Conservation (phyloP, 129 eudicot genomes). For the Flaveria trinervia region DNA sequence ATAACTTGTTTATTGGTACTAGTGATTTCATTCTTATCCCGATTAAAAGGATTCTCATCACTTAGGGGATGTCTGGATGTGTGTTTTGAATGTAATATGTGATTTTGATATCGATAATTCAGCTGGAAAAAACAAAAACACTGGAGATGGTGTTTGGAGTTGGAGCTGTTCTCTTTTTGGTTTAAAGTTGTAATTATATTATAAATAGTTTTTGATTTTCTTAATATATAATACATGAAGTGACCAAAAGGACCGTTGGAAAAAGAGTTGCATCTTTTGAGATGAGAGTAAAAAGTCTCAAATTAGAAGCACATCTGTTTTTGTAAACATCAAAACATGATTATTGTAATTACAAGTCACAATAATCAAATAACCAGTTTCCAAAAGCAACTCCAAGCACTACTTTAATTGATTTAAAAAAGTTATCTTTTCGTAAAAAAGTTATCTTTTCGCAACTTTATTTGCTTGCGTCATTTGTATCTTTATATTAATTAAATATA, state of each 20-base stretch:
- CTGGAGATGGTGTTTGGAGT: neutral
- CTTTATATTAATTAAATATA: conserved; percentile 14
- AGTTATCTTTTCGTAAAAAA: neutral
- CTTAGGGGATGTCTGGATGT: conserved; percentile 7
- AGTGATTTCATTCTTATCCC: conserved; percentile 5
- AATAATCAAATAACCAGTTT: conserved; percentile 2
- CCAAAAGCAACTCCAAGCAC: neutral
- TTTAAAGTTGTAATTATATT: neutral
- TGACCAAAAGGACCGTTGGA: neutral
- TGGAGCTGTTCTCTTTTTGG: neutral
- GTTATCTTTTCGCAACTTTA: neutral
- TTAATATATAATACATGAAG: neutral
- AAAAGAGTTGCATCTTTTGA: neutral
- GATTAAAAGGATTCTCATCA: neutral
- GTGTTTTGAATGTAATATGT: neutral
- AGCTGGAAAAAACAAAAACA: neutral
- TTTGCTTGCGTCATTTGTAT: conserved; percentile 1
- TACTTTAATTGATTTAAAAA: neutral
- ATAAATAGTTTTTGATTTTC: conserved; percentile 5
- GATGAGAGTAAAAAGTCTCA: conserved; percentile 19
- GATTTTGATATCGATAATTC: conserved; percentile 3
- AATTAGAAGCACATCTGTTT: neutral
- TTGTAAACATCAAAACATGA: neutral
- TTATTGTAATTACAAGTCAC: conserved; percentile 2
- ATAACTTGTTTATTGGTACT: neutral